Evolutionary conservation across 1,284 basidiomycete species (phyloP), one percentile per base, ranked within the genome.

Genomic region (Fomitopsis schrenkii): DNA sequence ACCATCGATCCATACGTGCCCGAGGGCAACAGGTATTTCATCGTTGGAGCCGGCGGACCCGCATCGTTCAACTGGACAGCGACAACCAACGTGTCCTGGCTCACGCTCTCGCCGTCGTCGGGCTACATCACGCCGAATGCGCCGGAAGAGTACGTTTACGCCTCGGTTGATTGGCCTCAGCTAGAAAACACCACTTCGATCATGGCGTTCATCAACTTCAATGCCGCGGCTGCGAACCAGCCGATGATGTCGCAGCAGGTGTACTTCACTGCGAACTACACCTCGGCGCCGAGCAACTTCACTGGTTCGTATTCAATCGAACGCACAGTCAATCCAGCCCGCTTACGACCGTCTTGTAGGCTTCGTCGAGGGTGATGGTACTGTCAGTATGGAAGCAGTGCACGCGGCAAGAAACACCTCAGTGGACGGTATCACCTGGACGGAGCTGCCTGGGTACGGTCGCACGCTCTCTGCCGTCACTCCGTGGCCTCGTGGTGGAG

Each of bases 361-460:
- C 5, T 86, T 86, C 63, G 81, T 90, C 22, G 84, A 90, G 67
- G 84, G 83, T 15, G 81, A 83, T 56, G 85, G 86, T 10, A 82
- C 79, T 17, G 77, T 90, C 46, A 84, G 84, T 1, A 86, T 90
- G 44, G 87, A 91, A 67, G 87, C 86, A 12, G 81, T 78, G 2
- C 86, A 88, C 68, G 74, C 80, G 0, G 71, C 77, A 17, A 76
- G 83, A 17, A 86, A 85, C 68, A 83, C 78, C 2, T 73, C 80
- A 14, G 82, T 84, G 6, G 72, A 75, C 38, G 81, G 80, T 9
- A 76, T 86, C 35, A 70, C 78, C 2, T 90, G 87, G 87, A 78
- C 76, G 15, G 80, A 84, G 45, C 72, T 89, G 5, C 84, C 84
- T 2, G 83, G 81, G 3, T 81, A 85, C 57, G 86, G 86, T 3